These are phyloP conservation scores for Pisolithus albus DNA, from an alignment of 768 basidiomycete species.

Conservation along the genomic window DNA sequence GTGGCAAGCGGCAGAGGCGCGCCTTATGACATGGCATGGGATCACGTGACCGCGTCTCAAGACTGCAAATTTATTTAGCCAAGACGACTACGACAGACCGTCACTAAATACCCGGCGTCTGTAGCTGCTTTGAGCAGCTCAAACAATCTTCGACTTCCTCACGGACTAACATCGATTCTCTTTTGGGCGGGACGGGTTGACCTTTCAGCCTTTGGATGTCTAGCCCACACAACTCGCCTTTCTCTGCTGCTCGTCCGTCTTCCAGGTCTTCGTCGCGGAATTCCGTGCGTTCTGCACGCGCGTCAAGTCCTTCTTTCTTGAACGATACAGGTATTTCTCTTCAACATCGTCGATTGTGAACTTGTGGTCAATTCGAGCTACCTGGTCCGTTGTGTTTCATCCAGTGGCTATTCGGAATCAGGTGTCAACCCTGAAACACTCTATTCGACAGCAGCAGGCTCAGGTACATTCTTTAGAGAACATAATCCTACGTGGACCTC, in stretches of 20 bases:
- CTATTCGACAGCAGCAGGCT: constrained; percentile 78
- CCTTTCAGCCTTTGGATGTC: constrained; percentile 30
- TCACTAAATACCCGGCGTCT: too few species aligned
- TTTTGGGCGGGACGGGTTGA: constrained; percentile 13
- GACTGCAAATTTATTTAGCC: too few species aligned
- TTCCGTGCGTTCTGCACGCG: constrained; percentile 41
- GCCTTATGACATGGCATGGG: too few species aligned
- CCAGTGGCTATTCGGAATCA: constrained; percentile 72
- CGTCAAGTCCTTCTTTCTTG: constrained; percentile 49
- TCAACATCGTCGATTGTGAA: constrained; percentile 17
- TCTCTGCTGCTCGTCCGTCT: constrained; percentile 28
- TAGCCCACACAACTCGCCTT: constrained; percentile 27
- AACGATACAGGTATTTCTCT: constrained; percentile 60
- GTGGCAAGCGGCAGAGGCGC: too few species aligned
- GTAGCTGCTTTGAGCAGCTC: too few species aligned
- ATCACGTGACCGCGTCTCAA: too few species aligned
- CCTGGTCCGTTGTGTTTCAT: constrained; percentile 22
- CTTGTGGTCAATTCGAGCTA: constrained; percentile 15
- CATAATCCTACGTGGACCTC: constrained; percentile 58
- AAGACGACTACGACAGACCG: too few species aligned
- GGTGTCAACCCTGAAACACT: constrained; percentile 75
- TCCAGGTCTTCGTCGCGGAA: constrained; percentile 46
- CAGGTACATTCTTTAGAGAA: constrained; percentile 67
- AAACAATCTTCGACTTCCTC: too few species aligned
- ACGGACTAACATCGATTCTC: constrained; percentile 3